Percentiles rank a stretch among this genome's conserved stretches.
phyloP scores from a whole-genome alignment of 106 monocot genomes.

The Cymbidium sinense region DNA sequence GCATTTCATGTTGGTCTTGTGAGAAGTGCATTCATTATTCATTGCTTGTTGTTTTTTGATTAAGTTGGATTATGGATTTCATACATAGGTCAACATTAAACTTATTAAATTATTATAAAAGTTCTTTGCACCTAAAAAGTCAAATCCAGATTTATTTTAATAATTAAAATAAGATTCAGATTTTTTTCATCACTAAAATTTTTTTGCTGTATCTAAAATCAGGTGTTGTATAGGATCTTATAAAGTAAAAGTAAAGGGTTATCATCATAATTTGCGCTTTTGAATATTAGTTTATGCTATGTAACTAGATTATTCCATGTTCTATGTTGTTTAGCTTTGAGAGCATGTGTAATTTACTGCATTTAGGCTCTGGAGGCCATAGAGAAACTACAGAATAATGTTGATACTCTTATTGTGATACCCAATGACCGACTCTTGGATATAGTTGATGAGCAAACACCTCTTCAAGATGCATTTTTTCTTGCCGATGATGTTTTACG shows the following conservation, averaged over 20 bases:
- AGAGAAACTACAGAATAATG: slow-evolving; percentile 82
- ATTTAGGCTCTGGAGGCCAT: slow-evolving; percentile 87
- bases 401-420: slow-evolving; percentile 97
- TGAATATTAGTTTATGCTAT: neutral
- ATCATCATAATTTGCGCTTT: neutral
- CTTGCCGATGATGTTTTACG: slow-evolving; percentile 96
- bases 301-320: too few species aligned
- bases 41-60: too few species aligned
- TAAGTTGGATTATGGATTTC: too few species aligned
- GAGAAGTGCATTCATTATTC: too few species aligned
- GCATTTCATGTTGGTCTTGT: too few species aligned
- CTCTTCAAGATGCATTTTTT: slow-evolving; percentile 96
- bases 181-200: neutral
- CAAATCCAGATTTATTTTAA: too few species aligned
- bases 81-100: too few species aligned
- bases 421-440: slow-evolving; percentile 92
- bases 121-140: too few species aligned
- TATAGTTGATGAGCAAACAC: slow-evolving; percentile 87
- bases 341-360: neutral
- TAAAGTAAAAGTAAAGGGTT: too few species aligned
- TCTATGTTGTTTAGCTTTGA: neutral
- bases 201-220: neutral
- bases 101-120: too few species aligned
- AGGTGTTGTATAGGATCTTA: neutral
- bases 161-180: too few species aligned